Base-by-base conservation (phyloP, 106 monocot genomes). In the Allium fistulosum region DNA sequence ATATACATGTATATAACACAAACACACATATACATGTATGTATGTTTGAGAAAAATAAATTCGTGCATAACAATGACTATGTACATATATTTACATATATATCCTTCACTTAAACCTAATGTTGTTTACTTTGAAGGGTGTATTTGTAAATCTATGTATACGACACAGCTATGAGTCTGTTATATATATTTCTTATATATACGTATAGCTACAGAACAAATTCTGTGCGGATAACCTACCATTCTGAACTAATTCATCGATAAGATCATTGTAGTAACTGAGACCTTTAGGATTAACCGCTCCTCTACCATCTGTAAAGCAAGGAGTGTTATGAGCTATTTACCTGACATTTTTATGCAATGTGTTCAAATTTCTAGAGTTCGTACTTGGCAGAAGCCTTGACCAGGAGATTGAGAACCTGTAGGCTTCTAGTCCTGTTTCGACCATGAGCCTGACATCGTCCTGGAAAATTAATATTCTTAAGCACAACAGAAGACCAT, bases 361-460 rank as follows among this genome's bases (percentile, higher is more conserved):
- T 68, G 49, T 8, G 62, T 62, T 46, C 16, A 55, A 12, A 26
- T 62, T 22, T 22, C 22, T 22, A 1, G 22, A 22, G 22, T 46
- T 14, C 65, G 8, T 75, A 84, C 83, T 57, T 66, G 83, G 83
- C 8, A 84, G 65, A 69, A 84, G 69, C 49, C 83, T 79, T 26
- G 83, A 84, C 83, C 83, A 84, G 12, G 79, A 84, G 63, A 83
- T 79, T 47, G 83, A 83, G 46, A 83, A 79, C 28, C 72, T 78
- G 75, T 83, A 83, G 53, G 83, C 78, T 26, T 79, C 83, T 2
- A 83, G 26, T 48, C 79, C 75, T 7, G 9, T 45, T 16, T 83
- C 80, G 62, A 11, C 46, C 84, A 84, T 80, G 51, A 80, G 75
- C 73, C 77, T 76, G 51, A 74, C 76, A 76, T 84, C 84, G 66